phyloP scores from a whole-genome alignment of 2,329 filamentous ascomycete genomes.

The Stagonosporopsis vannaccii region DNA sequence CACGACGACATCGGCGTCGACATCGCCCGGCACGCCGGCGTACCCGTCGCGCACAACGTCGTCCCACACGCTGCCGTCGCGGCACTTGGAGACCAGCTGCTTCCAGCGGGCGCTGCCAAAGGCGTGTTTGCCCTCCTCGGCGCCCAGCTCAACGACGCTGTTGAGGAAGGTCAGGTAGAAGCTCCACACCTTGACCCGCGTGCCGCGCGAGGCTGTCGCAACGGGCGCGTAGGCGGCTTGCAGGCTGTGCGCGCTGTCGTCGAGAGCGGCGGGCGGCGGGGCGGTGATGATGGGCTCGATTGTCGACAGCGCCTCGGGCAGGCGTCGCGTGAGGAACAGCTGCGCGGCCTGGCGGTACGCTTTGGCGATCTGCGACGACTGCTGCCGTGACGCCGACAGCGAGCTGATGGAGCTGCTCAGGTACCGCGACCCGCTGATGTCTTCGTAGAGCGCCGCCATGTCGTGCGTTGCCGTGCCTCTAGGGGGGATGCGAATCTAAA shows the following conservation, averaged over 20 bases:
- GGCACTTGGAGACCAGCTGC: slow-evolving; percentile 79
- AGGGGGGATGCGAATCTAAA: not conserved
- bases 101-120: slow-evolving; percentile 91
- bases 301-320: slow-evolving; percentile 87
- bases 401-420: slow-evolving; percentile 74
- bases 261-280: slow-evolving; percentile 36
- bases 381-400: slow-evolving; percentile 70
- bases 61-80: slow-evolving; percentile 93
- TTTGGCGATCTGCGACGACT: slow-evolving; percentile 80
- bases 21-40: slow-evolving; percentile 83
- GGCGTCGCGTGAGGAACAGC: slow-evolving; percentile 89
- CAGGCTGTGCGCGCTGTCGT: slow-evolving; percentile 24
- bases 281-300: slow-evolving; percentile 81
- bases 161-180: slow-evolving; percentile 94
- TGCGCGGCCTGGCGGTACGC: slow-evolving; percentile 94
- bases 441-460: slow-evolving; percentile 59
- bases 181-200: slow-evolving; percentile 95
- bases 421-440: slow-evolving; percentile 63
- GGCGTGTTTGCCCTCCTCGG: slow-evolving; percentile 86
- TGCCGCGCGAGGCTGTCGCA: slow-evolving; percentile 78
- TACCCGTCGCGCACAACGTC: slow-evolving; percentile 89
- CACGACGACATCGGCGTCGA: slow-evolving; percentile 93
- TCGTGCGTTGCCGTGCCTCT: not conserved
- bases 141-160: slow-evolving; percentile 84
- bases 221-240: slow-evolving; percentile 68